These are phyloP conservation scores for Musa schizocarpa DNA, from an alignment of 176 grass and related monocot species.

Conservation along the genomic window DNA sequence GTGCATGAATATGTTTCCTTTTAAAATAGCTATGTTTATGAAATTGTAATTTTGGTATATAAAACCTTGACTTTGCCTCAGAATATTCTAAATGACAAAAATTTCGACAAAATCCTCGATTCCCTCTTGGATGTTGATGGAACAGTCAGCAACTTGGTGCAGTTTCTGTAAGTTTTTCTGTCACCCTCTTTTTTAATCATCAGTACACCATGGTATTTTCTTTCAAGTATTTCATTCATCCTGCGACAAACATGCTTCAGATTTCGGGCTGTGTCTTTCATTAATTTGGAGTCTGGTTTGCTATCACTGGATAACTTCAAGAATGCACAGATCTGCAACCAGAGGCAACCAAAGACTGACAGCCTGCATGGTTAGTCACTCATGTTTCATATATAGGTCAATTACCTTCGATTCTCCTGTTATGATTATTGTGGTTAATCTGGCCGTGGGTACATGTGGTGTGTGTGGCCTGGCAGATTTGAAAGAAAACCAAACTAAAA, in stretches of 20 bases:
- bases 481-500: background rate
- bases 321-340: constrained; percentile 47
- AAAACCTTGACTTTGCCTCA: constrained; percentile 17
- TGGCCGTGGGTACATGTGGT: background rate
- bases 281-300: constrained; percentile 79
- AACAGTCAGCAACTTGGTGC: constrained; percentile 55
- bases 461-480: background rate
- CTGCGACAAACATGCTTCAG: constrained; percentile 31
- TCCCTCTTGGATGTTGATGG: constrained; percentile 51
- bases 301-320: constrained; percentile 52
- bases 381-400: background rate
- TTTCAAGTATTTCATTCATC: constrained; percentile 18
- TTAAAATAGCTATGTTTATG: background rate
- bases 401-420: background rate
- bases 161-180: constrained; percentile 67
- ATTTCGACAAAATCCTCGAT: constrained; percentile 61
- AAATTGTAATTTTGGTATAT: background rate
- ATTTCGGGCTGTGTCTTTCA: constrained; percentile 65
- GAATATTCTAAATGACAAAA: constrained; percentile 70
- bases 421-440: background rate
- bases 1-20: background rate
- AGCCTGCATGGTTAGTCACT: constrained; percentile 48
- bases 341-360: constrained; percentile 80
- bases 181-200: constrained; percentile 7
- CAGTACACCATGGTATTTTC: constrained; percentile 10